These are phyloP conservation scores for Aspergillus sparsus DNA, from an alignment of 495 filamentous ascomycete species.

Conservation along the genomic window DNA sequence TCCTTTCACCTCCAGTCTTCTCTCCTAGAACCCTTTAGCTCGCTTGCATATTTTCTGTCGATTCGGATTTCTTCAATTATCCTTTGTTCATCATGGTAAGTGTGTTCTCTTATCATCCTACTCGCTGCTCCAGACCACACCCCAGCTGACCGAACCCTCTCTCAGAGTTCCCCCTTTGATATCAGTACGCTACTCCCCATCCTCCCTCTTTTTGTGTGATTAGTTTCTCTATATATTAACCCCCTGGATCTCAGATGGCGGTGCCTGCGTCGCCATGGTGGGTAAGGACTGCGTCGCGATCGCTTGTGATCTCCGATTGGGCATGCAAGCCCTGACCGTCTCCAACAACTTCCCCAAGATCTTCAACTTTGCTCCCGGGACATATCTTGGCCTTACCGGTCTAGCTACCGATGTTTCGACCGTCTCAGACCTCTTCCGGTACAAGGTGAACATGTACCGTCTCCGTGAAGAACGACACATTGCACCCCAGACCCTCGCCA, in stretches of 20 bases:
- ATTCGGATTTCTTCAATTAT: slow-evolving; percentile 10
- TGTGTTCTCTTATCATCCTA: slow-evolving; percentile 15
- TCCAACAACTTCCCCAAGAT: slow-evolving; percentile 99
- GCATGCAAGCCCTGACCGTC: slow-evolving; percentile 92
- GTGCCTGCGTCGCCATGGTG: slow-evolving; percentile 96
- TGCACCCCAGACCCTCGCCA: slow-evolving; percentile 90
- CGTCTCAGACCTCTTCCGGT: slow-evolving; percentile 95
- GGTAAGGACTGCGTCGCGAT: slow-evolving; percentile 99
- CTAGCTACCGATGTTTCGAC: slow-evolving; percentile 94
- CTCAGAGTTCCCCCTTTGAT: slow-evolving; percentile 76
- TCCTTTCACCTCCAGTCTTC: not conserved
- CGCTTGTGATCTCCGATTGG: slow-evolving; percentile 96
- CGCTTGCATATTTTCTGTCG: not conserved
- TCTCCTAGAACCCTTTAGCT: not conserved
- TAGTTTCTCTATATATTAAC: slow-evolving; percentile 31
- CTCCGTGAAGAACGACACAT: slow-evolving; percentile 96
- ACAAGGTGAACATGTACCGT: slow-evolving; percentile 99
- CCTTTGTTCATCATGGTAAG: slow-evolving; percentile 26
- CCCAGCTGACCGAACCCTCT: slow-evolving; percentile 38
- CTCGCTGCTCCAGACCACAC: slow-evolving; percentile 11
- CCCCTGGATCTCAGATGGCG: slow-evolving; percentile 66
- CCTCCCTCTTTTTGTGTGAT: slow-evolving; percentile 9
- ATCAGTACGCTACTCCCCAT: slow-evolving; percentile 65
- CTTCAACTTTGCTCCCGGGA: slow-evolving; percentile 89
- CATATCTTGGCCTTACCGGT: slow-evolving; percentile 95